Percentiles rank a stretch among this genome's conserved stretches.
These are phyloP conservation scores for Jaltomata sinuosa DNA, from an alignment of 257 asterid species.

Conservation along the genomic window DNA sequence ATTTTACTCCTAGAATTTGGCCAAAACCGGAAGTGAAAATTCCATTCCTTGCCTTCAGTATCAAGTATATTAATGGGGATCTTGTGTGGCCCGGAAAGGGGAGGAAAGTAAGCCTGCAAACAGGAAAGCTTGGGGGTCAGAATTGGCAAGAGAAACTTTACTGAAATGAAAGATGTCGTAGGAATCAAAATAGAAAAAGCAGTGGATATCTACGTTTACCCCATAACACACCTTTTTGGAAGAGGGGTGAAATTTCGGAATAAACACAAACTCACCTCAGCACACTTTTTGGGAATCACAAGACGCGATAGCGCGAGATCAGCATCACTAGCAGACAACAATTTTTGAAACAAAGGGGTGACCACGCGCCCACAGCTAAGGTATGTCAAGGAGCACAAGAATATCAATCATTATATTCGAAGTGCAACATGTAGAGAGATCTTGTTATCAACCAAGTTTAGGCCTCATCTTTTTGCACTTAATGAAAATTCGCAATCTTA, in stretches of 20 bases:
- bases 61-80: conserved; percentile 47
- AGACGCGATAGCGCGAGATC: conserved; percentile 54
- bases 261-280: conserved; percentile 41
- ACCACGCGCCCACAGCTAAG: conserved; percentile 36
- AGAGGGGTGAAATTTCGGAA: not conserved
- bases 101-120: conserved; percentile 61
- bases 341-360: conserved; percentile 57
- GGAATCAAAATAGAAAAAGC: not conserved
- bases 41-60: conserved; percentile 64
- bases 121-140: not conserved
- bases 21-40: conserved; percentile 51
- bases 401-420: not conserved
- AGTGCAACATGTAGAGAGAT: not conserved
- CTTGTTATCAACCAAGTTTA: not conserved
- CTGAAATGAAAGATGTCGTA: not conserved
- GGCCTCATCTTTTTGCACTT: not conserved
- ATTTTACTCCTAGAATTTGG: conserved; percentile 43
- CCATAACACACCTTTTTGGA: not conserved
- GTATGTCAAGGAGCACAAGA: conserved; percentile 39
- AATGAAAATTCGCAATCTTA: not conserved
- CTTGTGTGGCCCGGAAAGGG: conserved; percentile 40
- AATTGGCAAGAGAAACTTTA: not conserved
- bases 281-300: conserved; percentile 53
- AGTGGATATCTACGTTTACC: not conserved
- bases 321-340: conserved; percentile 43